Evolutionary conservation across 257 asterid species (phyloP).

Genomic region (Gentiana macrophylla): DNA sequence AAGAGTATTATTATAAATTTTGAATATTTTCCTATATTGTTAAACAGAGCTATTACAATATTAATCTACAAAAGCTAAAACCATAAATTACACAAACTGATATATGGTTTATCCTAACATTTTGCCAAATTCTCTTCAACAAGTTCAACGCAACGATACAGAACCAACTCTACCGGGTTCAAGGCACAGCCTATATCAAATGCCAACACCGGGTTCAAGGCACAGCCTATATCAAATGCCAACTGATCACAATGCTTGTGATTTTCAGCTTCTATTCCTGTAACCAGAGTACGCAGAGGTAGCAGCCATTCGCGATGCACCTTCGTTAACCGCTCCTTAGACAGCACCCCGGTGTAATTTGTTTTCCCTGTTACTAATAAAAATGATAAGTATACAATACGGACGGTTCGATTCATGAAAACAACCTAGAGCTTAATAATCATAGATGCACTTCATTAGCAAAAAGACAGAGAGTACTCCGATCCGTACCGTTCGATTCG

Average conservation of each 20-base stretch:
- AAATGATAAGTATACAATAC: background rate
- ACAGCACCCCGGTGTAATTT: constrained; percentile 49
- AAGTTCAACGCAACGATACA: constrained; percentile 75
- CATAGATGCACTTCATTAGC: background rate
- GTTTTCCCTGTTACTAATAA: constrained; percentile 45
- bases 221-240: constrained; percentile 30
- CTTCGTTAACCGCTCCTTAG: constrained; percentile 37
- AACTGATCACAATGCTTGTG: constrained; percentile 18
- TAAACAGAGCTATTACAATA: too few species aligned
- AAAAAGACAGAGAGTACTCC: background rate
- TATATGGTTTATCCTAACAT: too few species aligned
- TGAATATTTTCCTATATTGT: too few species aligned
- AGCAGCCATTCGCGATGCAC: constrained; percentile 73
- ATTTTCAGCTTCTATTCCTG: constrained; percentile 31
- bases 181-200: constrained; percentile 35
- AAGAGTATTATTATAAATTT: too few species aligned
- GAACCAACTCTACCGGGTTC: constrained; percentile 65
- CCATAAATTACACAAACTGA: too few species aligned
- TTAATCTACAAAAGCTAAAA: too few species aligned
- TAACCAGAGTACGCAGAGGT: constrained; percentile 60
- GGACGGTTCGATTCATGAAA: background rate
- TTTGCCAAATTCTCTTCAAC: constrained; percentile 39
- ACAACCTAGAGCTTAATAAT: too few species aligned
- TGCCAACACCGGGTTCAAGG: constrained; percentile 50
- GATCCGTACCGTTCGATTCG: constrained; percentile 54